A percentile compares a stretch with the other conserved stretches of the same genome.
phyloP scores from a whole-genome alignment of 345 rosid species.

The Acer saccharum region DNA sequence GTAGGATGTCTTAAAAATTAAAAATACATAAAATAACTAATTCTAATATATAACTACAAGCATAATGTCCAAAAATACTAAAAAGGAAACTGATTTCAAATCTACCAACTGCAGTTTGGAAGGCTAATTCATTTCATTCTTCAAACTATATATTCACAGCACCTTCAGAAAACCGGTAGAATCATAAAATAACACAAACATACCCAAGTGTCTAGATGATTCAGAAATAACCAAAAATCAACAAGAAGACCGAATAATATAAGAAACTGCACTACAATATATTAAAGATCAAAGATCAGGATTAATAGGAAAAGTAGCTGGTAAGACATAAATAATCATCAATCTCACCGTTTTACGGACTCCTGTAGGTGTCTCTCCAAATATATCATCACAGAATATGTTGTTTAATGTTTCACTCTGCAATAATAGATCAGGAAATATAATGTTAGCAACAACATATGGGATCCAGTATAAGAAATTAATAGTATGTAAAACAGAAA shows the following conservation, averaged over 20 bases:
- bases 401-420: conserved; percentile 91
- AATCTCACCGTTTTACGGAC: conserved; percentile 57
- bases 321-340: background rate
- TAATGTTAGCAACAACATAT: background rate
- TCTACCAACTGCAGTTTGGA: background rate
- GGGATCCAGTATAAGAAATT: background rate
- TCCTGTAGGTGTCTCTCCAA: conserved; percentile 92
- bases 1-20: background rate
- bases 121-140: background rate
- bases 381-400: conserved; percentile 87
- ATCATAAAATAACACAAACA: background rate
- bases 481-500: background rate
- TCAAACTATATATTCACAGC: background rate
- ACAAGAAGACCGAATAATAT: background rate
- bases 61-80: background rate
- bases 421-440: conserved; percentile 19
- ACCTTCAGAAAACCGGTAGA: background rate
- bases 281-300: background rate
- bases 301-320: background rate
- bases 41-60: no score
- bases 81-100: background rate
- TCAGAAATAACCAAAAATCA: background rate
- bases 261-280: background rate
- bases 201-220: background rate
- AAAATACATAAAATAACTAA: background rate